Base-by-base conservation (phyloP, 371 early-diverging fungal genomes). In the Apophysomyces sp. region DNA sequence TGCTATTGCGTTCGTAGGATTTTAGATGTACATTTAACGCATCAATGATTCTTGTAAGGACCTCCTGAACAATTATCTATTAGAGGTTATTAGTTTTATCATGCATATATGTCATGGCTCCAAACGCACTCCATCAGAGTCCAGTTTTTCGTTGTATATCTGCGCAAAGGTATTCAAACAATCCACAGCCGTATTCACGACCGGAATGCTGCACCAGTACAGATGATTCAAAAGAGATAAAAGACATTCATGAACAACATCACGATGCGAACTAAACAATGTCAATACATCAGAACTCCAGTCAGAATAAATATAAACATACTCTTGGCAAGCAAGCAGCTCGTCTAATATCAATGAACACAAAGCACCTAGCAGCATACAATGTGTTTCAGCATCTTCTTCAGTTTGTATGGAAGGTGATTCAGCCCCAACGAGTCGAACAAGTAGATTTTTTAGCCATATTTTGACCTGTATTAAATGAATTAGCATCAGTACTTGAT, bases 1-100 rank as follows among this genome's bases (percentile, higher is more conserved):
- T 72, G 15, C 65, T 39, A 21, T 75, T 74, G 32, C 60, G 61
- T 63, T 85, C 77, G 51, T 87, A 86, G 41, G 80, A 67, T 30
- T 80, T 78, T 31, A 94, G 58, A 58, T 91, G 90, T 13, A 89
- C 86, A 55, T 84, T 84, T n/a, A 91, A 61, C 0, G 91, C 87
- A 52, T 83, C 86, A 56, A 92, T 72, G 12, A 92, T 57, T 26
- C 87, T 82, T 0, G 87, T 87, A 13, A 91, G 65, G 1, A 92
- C 79, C 61, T 82, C 86, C 61, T 85, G 81, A 1, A 89, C 66
- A 34, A 89, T 76, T 9, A 74, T 68, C 78, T 86, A 68, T 12
- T 55, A 12, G 29, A 66, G 55, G 21, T 15, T 61, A 32, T 52
- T n/a, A 40, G 12, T 54, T 32, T 51, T 36, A 49, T 29, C 3